Conservation (phyloP, 805 yeast species). For the Kazachstania taianensis region DNA sequence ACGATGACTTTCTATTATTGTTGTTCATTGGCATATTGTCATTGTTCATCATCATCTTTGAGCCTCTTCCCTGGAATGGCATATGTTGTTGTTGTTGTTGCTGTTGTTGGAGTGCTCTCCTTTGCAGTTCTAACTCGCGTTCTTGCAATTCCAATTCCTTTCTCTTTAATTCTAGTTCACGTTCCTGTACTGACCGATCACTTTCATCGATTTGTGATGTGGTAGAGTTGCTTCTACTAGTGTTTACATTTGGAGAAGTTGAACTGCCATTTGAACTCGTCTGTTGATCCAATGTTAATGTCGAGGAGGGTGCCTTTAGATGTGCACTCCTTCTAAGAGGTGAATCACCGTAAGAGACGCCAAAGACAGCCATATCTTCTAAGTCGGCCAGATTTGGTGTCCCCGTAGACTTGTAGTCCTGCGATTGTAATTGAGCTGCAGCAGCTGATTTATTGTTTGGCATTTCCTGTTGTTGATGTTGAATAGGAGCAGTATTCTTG, state of each 20-base stretch:
- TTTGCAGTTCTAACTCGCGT: slow-evolving; percentile 26
- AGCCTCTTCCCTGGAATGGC: slow-evolving; percentile 6
- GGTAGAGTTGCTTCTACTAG: slow-evolving; percentile 12
- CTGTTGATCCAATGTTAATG: slow-evolving; percentile 2
- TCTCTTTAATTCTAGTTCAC: slow-evolving; percentile 26
- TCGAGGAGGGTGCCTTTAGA: background rate
- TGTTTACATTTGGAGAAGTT: slow-evolving; percentile 8
- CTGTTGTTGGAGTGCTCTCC: slow-evolving; percentile 20
- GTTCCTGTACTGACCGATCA: slow-evolving; percentile 18
- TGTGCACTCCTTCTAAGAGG: slow-evolving; percentile 10
- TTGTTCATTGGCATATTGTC: background rate
- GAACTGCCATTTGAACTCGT: slow-evolving; percentile 2
- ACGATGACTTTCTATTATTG: slow-evolving; percentile 11
- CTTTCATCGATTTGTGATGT: slow-evolving; percentile 6
- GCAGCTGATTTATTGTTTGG: background rate
- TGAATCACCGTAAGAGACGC: slow-evolving; percentile 24
- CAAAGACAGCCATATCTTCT: slow-evolving; percentile 26
- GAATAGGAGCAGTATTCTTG: background rate
- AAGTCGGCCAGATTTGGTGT: slow-evolving; percentile 27
- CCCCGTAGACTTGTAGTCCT: slow-evolving; percentile 18
- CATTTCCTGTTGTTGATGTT: background rate
- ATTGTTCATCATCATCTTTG: slow-evolving; percentile 5
- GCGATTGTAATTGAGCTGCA: background rate
- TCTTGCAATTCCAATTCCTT: slow-evolving; percentile 29
- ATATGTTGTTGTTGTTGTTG: slow-evolving; percentile 5